Evolutionary conservation across 257 asterid species (phyloP), one percentile per base, ranked within the genome.

Genomic region (Forsythia suspensa): DNA sequence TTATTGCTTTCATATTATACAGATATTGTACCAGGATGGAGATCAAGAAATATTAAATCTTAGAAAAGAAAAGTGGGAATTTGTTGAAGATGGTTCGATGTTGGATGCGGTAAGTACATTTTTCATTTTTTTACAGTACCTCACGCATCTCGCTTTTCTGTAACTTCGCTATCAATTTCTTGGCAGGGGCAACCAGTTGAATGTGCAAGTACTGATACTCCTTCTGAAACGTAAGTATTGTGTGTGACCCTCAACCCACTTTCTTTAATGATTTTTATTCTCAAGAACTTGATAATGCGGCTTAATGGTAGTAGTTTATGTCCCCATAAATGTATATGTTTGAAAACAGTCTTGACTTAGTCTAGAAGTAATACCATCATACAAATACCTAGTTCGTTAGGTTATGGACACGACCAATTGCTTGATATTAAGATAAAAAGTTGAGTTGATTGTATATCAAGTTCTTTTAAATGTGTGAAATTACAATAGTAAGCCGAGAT

Each of bases 21-120:
- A 96, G 98, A 92, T 96, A 59, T 29, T 43, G 71, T 96, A 96
- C 76, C 74, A 10, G 84, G 99, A 94, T 85, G 99, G 98, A 9
- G 99, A 96, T 71, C 72, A 80, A 80, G 99, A 96, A 87, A 48
- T 18, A 10, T 86, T 96, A 76, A 85, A 88, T 87, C 95, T 96
- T 41, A 81, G 7, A 77, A 86, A 74, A 71, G 91, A 96, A 80
- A 71, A 70, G 70, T 96, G 94, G 96, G 81, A 83, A 68, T 75
- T 89, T 79, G 69, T 96, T 76, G 79, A 63, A 38, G 97, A 87
- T 76, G 85, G 79, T 80, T 68, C 73, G 69, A 82, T 73, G 80
- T 83, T 90, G 68, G 87, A 86, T 76, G 88, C 76, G 76, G 98
- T 94, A 82, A 80, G 90, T 79, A 72, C 39, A 80, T 41, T 74